These are phyloP conservation scores for Dendrobium catenatum DNA, from an alignment of 106 monocot species.

Conservation along the genomic window DNA sequence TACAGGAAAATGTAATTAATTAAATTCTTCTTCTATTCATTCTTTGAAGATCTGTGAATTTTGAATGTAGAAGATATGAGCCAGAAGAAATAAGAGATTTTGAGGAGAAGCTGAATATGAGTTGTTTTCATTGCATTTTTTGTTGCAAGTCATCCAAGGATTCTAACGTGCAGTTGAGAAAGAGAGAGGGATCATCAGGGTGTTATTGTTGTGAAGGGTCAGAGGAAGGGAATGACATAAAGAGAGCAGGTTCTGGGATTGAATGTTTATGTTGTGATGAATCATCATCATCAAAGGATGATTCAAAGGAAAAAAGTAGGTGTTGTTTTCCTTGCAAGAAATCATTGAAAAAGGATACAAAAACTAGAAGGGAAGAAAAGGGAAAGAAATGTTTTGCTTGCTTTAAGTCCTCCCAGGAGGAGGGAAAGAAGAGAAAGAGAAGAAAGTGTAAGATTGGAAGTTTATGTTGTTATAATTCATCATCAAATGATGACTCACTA, in stretches of 20 bases:
- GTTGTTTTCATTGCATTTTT: neutral
- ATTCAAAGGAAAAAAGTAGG: neutral
- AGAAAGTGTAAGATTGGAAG: neutral
- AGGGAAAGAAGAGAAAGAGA: neutral
- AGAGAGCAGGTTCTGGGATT: neutral
- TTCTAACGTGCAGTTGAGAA: neutral
- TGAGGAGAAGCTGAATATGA: neutral
- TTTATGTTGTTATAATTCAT: neutral
- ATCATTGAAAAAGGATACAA: neutral
- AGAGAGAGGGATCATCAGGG: neutral
- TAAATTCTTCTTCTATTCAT: neutral
- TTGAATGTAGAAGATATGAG: neutral
- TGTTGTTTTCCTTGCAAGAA: neutral
- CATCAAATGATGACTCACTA: neutral
- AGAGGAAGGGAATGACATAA: neutral
- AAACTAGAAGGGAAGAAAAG: neutral
- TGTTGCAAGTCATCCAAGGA: neutral
- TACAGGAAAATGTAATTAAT: neutral
- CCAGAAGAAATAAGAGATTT: neutral
- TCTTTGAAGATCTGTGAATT: neutral
- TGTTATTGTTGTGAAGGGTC: neutral
- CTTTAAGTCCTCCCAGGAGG: neutral
- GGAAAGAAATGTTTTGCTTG: neutral
- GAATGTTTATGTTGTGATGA: neutral
- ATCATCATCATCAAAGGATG: neutral